Conservation (phyloP, 2,329 filamentous ascomycete species). For the Chalaropsis thielavioides region DNA sequence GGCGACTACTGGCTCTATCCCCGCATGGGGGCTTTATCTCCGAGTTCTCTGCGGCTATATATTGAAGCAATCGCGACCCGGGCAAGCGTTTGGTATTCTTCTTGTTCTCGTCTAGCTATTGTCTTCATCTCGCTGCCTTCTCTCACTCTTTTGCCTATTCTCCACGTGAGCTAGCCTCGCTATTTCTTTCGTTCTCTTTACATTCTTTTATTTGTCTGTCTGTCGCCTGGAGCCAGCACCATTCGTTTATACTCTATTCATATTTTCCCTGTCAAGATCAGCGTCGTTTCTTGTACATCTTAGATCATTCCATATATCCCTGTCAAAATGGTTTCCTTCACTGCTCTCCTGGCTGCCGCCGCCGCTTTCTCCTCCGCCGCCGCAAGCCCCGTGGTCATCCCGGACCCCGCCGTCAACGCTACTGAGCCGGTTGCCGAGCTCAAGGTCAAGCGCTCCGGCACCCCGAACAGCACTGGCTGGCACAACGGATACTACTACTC, state of each 20-base stretch:
- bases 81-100: not conserved
- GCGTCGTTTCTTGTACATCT: not conserved
- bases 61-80: not conserved
- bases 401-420: not conserved
- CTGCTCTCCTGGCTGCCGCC: conserved; percentile 8
- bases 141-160: not conserved
- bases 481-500: conserved; percentile 35
- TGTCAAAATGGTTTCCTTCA: conserved; percentile 10
- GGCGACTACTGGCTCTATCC: not conserved
- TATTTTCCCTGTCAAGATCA: not conserved
- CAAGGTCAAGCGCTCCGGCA: conserved; percentile 18
- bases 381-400: conserved; percentile 11
- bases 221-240: not conserved
- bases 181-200: not conserved
- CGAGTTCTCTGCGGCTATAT: not conserved
- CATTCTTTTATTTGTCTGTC: not conserved
- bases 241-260: not conserved
- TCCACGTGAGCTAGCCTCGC: not conserved
- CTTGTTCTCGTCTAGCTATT: not conserved
- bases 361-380: not conserved
- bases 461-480: conserved; percentile 26
- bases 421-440: not conserved
- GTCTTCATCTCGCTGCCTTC: not conserved
- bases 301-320: not conserved
- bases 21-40: not conserved